These are phyloP conservation scores for Xerocomus nothofagi DNA, from an alignment of 1,284 basidiomycete species.

Conservation along the genomic window DNA sequence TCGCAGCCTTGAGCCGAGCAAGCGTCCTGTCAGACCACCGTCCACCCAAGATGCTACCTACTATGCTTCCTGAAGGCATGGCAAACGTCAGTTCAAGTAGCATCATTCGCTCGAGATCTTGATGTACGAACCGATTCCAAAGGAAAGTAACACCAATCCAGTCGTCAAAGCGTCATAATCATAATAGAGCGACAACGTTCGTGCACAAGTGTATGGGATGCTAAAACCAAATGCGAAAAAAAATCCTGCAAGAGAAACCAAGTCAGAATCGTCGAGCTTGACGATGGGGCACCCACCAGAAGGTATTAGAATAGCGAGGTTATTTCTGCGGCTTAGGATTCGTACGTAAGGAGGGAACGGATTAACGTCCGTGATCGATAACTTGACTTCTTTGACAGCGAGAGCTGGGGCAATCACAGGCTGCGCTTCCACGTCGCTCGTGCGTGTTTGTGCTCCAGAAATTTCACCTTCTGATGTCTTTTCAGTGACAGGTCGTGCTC, in stretches of 20 bases:
- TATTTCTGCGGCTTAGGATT: slow-evolving; percentile 19
- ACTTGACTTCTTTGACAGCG: slow-evolving; percentile 37
- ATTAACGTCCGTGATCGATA: slow-evolving; percentile 25
- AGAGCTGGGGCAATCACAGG: neutral
- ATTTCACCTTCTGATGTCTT: neutral
- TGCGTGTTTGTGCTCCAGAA: neutral
- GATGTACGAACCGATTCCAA: slow-evolving; percentile 57
- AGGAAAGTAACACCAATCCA: slow-evolving; percentile 77
- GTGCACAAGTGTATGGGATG: slow-evolving; percentile 69
- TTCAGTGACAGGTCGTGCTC: slow-evolving; percentile 12
- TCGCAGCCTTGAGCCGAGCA: slow-evolving; percentile 53
- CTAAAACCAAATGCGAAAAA: slow-evolving; percentile 73
- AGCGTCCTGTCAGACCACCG: slow-evolving; percentile 74
- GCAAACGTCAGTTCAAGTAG: neutral
- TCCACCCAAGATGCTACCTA: slow-evolving; percentile 76
- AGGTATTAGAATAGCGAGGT: slow-evolving; percentile 17
- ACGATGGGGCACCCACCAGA: slow-evolving; percentile 18
- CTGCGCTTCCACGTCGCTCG: slow-evolving; percentile 27
- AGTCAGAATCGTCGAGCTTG: slow-evolving; percentile 56
- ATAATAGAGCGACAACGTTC: slow-evolving; percentile 68
- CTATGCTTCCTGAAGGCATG: slow-evolving; percentile 50
- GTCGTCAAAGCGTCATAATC: slow-evolving; percentile 70
- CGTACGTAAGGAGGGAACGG: slow-evolving; percentile 23
- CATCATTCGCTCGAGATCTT: too few species aligned
- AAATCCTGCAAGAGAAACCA: slow-evolving; percentile 51